Conservation (phyloP, 2,329 filamentous ascomycete genomes). For the Beauveria sp. region DNA sequence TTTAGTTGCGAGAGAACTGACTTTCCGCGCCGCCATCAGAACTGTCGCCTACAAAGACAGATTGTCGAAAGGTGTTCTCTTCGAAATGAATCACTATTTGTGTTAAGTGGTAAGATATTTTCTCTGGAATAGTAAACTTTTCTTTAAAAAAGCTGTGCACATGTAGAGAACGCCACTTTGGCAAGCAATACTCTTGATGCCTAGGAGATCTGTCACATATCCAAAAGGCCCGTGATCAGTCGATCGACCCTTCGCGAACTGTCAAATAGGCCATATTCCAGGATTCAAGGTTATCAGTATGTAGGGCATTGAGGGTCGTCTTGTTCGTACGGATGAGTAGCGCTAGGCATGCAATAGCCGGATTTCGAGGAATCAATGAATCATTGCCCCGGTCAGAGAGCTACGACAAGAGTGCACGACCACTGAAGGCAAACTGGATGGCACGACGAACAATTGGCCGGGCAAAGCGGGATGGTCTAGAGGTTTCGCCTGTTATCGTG, state of each 20-base stretch:
- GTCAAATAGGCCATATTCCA: background rate
- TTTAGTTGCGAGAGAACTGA: background rate
- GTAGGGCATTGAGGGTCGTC: background rate
- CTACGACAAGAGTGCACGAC: background rate
- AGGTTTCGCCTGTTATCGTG: background rate
- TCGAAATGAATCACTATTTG: background rate
- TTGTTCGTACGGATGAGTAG: background rate
- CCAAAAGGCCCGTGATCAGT: background rate
- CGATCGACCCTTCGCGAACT: background rate
- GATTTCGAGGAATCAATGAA: background rate
- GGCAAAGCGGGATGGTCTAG: background rate
- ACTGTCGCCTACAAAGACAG: background rate
- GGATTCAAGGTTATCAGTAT: background rate
- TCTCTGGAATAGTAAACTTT: background rate
- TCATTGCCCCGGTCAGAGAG: background rate
- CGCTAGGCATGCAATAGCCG: background rate
- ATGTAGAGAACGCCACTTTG: background rate
- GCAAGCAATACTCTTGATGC: background rate
- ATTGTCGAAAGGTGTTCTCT: background rate
- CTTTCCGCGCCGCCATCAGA: background rate
- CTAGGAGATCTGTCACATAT: background rate
- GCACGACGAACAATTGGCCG: background rate
- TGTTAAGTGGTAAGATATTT: background rate
- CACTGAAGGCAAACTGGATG: slow-evolving; percentile 8
- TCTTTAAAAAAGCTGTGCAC: background rate